These are phyloP conservation scores for Pythium brachiatum DNA, from an alignment of 352 stramenopile species.

Conservation along the genomic window DNA sequence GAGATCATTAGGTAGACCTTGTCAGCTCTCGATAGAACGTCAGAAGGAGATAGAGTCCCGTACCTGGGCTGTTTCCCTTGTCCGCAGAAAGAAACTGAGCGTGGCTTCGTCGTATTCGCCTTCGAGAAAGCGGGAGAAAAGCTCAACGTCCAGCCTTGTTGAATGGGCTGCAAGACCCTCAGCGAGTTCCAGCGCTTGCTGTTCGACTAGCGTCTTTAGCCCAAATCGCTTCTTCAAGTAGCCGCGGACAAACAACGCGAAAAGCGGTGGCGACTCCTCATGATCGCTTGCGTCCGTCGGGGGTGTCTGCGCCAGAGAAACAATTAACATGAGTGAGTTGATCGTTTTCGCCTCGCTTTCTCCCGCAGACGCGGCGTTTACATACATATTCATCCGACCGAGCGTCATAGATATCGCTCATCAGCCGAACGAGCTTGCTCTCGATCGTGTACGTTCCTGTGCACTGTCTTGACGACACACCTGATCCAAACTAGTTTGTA, in stretches of 20 bases:
- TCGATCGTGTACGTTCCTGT: constrained; percentile 24
- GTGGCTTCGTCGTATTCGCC: constrained; percentile 42
- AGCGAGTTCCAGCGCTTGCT: constrained; percentile 58
- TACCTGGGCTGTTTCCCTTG: constrained; percentile 47
- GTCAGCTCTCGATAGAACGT: not conserved
- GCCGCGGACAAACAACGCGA: constrained; percentile 45
- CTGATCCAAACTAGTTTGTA: not conserved
- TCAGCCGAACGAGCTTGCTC: constrained; percentile 42
- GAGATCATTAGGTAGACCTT: not conserved
- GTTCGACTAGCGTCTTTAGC: constrained; percentile 53
- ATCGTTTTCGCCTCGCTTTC: not conserved
- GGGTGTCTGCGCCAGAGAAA: not conserved
- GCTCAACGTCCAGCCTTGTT: constrained; percentile 49
- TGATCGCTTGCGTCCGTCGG: not conserved
- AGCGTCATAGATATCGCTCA: constrained; percentile 77
- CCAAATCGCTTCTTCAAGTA: constrained; percentile 73
- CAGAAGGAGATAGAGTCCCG: not conserved
- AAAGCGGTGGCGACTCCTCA: constrained; percentile 5
- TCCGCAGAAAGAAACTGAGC: constrained; percentile 54
- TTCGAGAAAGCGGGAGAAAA: constrained; percentile 61
- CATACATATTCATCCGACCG: constrained; percentile 27
- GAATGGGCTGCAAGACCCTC: constrained; percentile 33
- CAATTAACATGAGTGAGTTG: not conserved
- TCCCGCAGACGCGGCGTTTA: not conserved
- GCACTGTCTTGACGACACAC: not conserved